phyloP scores from a whole-genome alignment of 495 filamentous ascomycete genomes.

The Podospora appendiculata region DNA sequence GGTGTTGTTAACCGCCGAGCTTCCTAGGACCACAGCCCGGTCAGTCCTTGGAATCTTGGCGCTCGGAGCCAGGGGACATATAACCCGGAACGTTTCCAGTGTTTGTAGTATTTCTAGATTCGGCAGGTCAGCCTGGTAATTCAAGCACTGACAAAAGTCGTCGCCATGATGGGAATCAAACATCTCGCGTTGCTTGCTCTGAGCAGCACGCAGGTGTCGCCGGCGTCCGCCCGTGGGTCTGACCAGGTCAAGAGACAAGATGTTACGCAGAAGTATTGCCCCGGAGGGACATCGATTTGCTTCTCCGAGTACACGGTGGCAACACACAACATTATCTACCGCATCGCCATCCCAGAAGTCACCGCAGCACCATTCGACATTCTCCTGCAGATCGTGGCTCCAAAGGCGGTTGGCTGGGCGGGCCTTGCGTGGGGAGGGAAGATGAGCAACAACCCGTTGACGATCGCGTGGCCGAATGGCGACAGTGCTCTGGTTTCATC shows the following conservation, averaged over 20 bases:
- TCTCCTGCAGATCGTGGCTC: constrained; percentile 39
- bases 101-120: not conserved
- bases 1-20: not conserved
- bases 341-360: constrained; percentile 41
- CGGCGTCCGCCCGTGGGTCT: constrained; percentile 1
- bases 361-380: constrained; percentile 35
- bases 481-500: constrained; percentile 31
- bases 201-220: constrained; percentile 2
- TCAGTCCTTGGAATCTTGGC: not conserved
- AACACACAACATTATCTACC: constrained; percentile 29
- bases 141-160: not conserved
- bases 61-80: constrained; percentile 5
- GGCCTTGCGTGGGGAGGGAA: constrained; percentile 42
- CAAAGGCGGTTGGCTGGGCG: constrained; percentile 35
- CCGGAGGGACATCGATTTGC: constrained; percentile 28
- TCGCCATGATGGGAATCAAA: constrained; percentile 9
- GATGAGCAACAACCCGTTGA: constrained; percentile 43
- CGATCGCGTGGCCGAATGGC: constrained; percentile 33
- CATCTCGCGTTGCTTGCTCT: constrained; percentile 12
- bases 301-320: constrained; percentile 26
- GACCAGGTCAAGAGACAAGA: constrained; percentile 12
- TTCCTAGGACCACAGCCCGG: not conserved
- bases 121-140: not conserved
- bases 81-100: constrained; percentile 6
- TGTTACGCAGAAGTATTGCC: constrained; percentile 27